A percentile compares a stretch with the other conserved stretches of the same genome.
phyloP scores from a whole-genome alignment of 1,284 basidiomycete species.

The Sporisorium iseilematis-ciliati region DNA sequence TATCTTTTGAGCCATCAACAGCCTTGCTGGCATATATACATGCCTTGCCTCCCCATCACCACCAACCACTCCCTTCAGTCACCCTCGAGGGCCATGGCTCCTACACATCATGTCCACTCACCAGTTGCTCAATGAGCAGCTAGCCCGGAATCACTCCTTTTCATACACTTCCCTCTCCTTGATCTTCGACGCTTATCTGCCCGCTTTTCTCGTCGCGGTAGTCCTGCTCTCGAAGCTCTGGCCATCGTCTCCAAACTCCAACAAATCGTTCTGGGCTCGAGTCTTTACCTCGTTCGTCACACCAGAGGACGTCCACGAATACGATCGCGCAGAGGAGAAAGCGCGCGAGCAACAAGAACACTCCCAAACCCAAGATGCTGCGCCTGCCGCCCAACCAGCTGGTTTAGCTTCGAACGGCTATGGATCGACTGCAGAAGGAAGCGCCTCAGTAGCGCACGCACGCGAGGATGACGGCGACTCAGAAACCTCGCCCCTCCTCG shows the following conservation, averaged over 20 bases:
- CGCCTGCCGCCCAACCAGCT: neutral
- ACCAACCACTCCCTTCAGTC: too few relatives aligned
- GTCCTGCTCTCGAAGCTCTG: conserved; percentile 10
- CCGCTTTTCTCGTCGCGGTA: conserved; percentile 14
- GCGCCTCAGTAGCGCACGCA: neutral
- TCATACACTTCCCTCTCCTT: conserved; percentile 16
- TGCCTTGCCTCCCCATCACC: neutral
- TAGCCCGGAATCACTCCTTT: neutral
- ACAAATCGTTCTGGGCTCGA: conserved; percentile 9
- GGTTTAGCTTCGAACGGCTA: conserved; percentile 1
- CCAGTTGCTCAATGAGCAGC: conserved; percentile 16
- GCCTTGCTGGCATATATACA: neutral
- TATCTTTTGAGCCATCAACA: too few relatives aligned
- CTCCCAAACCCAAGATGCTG: neutral
- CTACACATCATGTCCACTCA: conserved; percentile 1
- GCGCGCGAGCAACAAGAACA: conserved; percentile 15
- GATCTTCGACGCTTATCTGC: conserved; percentile 30
- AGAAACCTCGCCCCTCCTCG: conserved; percentile 30
- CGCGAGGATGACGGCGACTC: neutral
- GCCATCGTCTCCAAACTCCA: conserved; percentile 5
- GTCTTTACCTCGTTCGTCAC: conserved; percentile 27
- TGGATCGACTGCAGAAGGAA: neutral
- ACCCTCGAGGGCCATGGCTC: neutral
- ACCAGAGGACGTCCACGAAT: conserved; percentile 32
- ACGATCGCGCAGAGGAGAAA: conserved; percentile 20